Conservation (phyloP, 2,329 filamentous ascomycete genomes). For the Zymoseptoria crescenta region DNA sequence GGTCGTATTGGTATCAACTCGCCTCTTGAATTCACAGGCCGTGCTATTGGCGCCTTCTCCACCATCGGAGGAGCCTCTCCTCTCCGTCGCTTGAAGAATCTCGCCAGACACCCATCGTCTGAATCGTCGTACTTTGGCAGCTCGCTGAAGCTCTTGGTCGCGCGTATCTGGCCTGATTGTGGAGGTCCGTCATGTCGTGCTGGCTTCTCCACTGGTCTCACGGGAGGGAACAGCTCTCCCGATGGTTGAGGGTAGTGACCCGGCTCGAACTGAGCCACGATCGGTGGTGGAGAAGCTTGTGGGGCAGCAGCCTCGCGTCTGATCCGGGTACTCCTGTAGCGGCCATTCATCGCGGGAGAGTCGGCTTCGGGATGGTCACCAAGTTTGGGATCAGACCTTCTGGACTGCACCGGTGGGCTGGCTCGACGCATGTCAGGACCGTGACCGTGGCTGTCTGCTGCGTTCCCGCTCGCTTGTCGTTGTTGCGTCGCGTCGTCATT, state of each 20-base stretch:
- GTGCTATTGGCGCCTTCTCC: slow-evolving; percentile 14
- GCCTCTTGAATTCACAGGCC: slow-evolving; percentile 16
- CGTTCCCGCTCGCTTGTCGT: slow-evolving; percentile 7
- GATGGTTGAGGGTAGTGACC: slow-evolving; percentile 6
- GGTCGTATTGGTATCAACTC: slow-evolving; percentile 31
- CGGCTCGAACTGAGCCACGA: background rate
- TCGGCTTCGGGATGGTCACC: background rate
- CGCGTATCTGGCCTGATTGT: slow-evolving; percentile 25
- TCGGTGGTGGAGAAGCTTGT: background rate
- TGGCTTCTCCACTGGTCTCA: slow-evolving; percentile 14
- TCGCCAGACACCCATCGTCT: slow-evolving; percentile 25
- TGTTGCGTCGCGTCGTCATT: slow-evolving; percentile 9
- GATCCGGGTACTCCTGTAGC: background rate
- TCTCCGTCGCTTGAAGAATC: slow-evolving; percentile 30
- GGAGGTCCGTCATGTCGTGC: slow-evolving; percentile 21
- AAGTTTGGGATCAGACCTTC: slow-evolving; percentile 4
- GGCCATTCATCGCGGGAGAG: background rate
- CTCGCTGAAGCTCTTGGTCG: slow-evolving; percentile 24
- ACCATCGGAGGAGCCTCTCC: slow-evolving; percentile 9
- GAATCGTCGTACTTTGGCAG: slow-evolving; percentile 18
- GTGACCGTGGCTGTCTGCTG: background rate
- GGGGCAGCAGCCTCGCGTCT: background rate
- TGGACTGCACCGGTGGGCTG: slow-evolving; percentile 7
- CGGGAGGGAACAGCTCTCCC: slow-evolving; percentile 27
- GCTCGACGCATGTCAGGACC: background rate